phyloP scores from a whole-genome alignment of 2,329 filamentous ascomycete genomes.

The Nothopassalora personata region DNA sequence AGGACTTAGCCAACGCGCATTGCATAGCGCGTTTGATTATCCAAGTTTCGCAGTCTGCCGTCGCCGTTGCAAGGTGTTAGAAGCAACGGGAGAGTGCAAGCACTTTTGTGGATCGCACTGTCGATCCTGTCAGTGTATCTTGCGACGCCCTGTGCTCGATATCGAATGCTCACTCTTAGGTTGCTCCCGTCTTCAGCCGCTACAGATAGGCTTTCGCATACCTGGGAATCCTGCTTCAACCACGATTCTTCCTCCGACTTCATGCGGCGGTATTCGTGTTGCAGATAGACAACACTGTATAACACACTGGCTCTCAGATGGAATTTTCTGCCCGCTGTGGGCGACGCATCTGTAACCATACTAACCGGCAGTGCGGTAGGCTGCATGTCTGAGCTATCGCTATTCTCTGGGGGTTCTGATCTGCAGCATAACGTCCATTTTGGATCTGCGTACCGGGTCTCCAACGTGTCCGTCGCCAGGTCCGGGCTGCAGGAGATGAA shows the following conservation, averaged over 20 bases:
- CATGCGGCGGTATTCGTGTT: not conserved
- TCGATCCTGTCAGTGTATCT: too few species aligned
- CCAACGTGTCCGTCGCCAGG: constrained; percentile 8
- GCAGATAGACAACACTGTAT: not conserved
- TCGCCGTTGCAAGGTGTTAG: too few species aligned
- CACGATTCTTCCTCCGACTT: not conserved
- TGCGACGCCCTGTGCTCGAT: too few species aligned
- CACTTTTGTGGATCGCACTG: too few species aligned
- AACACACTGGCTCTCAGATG: not conserved
- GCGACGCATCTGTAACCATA: too few species aligned
- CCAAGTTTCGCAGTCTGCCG: too few species aligned
- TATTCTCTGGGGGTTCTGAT: too few species aligned
- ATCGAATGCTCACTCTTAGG: not conserved
- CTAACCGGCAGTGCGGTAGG: not conserved
- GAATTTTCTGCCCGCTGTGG: not conserved
- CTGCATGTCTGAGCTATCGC: not conserved
- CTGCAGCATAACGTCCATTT: not conserved
- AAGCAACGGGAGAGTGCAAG: too few species aligned
- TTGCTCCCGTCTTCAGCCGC: not conserved
- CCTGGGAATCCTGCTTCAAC: not conserved
- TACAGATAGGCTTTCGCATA: not conserved
- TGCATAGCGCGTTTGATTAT: too few species aligned
- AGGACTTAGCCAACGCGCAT: too few species aligned
- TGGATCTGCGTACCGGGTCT: constrained; percentile 1
- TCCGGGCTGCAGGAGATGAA: constrained; percentile 2